These are phyloP conservation scores for Pseudocercospora pini-densiflorae DNA, from an alignment of 2,329 filamentous ascomycete species.

Conservation along the genomic window DNA sequence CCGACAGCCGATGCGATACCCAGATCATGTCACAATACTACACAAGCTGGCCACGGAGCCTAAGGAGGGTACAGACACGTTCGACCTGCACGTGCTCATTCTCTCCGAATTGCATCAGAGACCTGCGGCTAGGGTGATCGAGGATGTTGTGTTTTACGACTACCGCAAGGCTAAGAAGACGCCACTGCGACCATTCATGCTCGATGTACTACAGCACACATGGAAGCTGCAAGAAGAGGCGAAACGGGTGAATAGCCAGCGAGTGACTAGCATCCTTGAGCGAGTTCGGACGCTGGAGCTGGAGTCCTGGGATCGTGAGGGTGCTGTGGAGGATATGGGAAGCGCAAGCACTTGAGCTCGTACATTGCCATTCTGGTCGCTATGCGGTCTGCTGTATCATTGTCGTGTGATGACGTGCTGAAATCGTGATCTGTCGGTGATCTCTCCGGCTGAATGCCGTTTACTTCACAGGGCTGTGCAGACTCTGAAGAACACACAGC, in stretches of 20 bases:
- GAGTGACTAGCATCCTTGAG: conserved; percentile 62
- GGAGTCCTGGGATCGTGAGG: conserved; percentile 72
- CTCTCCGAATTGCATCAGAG: conserved; percentile 76
- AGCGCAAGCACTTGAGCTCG: conserved; percentile 16
- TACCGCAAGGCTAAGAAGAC: conserved; percentile 64
- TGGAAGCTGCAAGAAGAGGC: conserved; percentile 67
- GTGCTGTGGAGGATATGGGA: conserved; percentile 63
- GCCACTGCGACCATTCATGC: conserved; percentile 63
- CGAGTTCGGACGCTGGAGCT: conserved; percentile 68
- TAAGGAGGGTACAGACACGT: conserved; percentile 53
- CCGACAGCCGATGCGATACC: conserved; percentile 76
- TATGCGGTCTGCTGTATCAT: neutral
- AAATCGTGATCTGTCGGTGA: neutral
- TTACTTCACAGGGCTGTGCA: neutral
- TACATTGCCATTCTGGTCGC: neutral
- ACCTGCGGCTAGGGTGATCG: conserved; percentile 72
- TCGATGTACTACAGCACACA: conserved; percentile 62
- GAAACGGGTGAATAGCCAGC: conserved; percentile 55
- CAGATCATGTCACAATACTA: conserved; percentile 80
- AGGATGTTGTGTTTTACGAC: conserved; percentile 82
- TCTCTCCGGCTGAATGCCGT: neutral
- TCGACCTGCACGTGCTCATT: conserved; percentile 67
- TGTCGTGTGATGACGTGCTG: conserved; percentile 6
- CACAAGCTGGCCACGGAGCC: conserved; percentile 71
- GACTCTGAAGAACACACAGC: neutral